Evolutionary conservation across 305 asterid genomes (phyloP).

Genomic region (Nicotiana rustica): DNA sequence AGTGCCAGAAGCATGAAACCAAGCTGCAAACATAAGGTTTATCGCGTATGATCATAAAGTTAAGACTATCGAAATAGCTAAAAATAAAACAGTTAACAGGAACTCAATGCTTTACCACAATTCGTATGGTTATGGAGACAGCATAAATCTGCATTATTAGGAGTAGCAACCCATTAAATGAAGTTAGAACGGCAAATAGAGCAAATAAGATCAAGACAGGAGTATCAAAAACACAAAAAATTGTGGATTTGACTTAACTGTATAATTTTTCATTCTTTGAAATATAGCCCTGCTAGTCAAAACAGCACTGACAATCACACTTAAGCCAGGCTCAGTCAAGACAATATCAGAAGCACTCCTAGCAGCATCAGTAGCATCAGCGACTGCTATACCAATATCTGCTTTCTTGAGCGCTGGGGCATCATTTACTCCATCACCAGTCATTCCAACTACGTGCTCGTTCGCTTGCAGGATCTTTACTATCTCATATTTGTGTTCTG

Average conservation of each 20-base stretch:
- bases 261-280: conserved; percentile 49
- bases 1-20: conserved; percentile 46
- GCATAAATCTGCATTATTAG: conserved; percentile 46
- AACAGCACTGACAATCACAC: conserved; percentile 48
- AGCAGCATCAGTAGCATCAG: conserved; percentile 51
- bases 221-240: background rate
- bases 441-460: conserved; percentile 46
- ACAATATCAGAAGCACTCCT: conserved; percentile 50
- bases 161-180: background rate
- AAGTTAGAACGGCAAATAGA: background rate
- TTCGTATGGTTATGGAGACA: conserved; percentile 46
- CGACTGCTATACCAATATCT: conserved; percentile 48
- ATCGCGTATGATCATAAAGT: background rate
- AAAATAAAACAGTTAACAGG: background rate
- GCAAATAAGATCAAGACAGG: background rate
- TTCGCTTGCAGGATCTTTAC: conserved; percentile 46
- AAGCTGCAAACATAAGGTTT: conserved; percentile 34
- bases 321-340: conserved; percentile 48
- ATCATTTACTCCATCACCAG: conserved; percentile 51
- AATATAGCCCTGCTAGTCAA: conserved; percentile 48
- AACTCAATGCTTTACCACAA: conserved; percentile 40
- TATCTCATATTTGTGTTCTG: conserved; percentile 48
- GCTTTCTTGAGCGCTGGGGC: conserved; percentile 51
- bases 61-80: background rate
- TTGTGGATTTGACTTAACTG: conserved; percentile 35